Conservation (phyloP, 2,329 filamentous ascomycete species). For the Conoideocrella luteorostrata region DNA sequence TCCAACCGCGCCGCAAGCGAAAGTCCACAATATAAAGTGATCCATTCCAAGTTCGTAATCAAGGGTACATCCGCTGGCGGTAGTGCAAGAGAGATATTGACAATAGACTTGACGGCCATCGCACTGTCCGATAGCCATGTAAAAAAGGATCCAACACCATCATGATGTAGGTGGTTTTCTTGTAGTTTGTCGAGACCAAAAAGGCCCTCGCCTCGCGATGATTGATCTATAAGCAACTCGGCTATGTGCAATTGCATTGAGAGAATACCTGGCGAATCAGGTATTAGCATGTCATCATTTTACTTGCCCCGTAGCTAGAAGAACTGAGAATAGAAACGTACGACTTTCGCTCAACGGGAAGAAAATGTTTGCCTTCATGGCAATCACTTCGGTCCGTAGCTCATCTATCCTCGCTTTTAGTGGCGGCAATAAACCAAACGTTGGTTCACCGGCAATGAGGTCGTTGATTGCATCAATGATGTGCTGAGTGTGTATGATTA, state of each 20-base stretch:
- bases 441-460: conserved; percentile 10
- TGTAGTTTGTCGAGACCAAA: conserved; percentile 19
- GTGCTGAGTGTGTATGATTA: conserved; percentile 23
- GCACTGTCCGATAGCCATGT: conserved; percentile 25
- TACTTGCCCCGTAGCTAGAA: too few species aligned
- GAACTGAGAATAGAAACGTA: too few species aligned
- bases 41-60: conserved; percentile 25
- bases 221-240: conserved; percentile 24
- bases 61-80: conserved; percentile 20
- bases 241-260: conserved; percentile 21
- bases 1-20: conserved; percentile 23
- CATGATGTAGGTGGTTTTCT: conserved; percentile 11
- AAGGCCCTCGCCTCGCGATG: conserved; percentile 18
- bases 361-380: conserved; percentile 17
- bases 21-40: conserved; percentile 24
- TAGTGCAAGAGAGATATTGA: conserved; percentile 20
- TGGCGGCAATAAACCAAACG: conserved; percentile 13
- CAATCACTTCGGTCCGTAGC: conserved; percentile 11
- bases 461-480: conserved; percentile 25
- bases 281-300: background rate
- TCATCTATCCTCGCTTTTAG: conserved; percentile 10
- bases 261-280: conserved; percentile 15
- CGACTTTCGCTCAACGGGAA: conserved; percentile 25
- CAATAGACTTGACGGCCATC: conserved; percentile 22
- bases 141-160: conserved; percentile 14